phyloP scores from a whole-genome alignment of 1,284 basidiomycete genomes.

The Fomitopsis betulina region DNA sequence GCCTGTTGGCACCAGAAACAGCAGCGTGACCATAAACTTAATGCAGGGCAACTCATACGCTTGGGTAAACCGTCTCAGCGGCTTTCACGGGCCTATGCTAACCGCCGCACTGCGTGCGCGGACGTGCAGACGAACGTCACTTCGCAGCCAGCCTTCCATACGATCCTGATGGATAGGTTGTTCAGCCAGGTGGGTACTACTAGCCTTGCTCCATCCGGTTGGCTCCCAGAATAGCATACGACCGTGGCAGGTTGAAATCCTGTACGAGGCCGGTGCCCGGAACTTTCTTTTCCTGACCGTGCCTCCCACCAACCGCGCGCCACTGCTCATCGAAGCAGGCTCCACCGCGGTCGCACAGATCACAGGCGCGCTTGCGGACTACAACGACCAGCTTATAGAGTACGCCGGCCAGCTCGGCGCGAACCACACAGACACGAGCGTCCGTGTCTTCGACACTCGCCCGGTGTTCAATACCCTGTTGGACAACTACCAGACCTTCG shows the following conservation, averaged over 20 bases:
- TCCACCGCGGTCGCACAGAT: conserved; percentile 31
- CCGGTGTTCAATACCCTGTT: conserved; percentile 55
- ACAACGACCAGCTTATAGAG: conserved; percentile 43
- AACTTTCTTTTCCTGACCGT: conserved; percentile 67
- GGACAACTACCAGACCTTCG: conserved; percentile 45
- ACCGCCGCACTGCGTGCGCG: conserved; percentile 8
- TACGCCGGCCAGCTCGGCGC: conserved; percentile 37
- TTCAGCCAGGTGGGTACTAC: conserved; percentile 43
- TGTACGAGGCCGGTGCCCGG: conserved; percentile 52
- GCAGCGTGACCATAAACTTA: background rate
- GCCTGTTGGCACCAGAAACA: background rate
- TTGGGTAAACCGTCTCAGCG: conserved; percentile 36
- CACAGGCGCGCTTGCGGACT: conserved; percentile 39
- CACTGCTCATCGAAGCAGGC: conserved; percentile 50
- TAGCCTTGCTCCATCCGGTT: background rate
- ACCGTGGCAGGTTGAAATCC: conserved; percentile 41
- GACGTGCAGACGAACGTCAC: conserved; percentile 47
- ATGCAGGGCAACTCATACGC: conserved; percentile 44
- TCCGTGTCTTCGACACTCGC: conserved; percentile 51
- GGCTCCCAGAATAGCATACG: conserved; percentile 2
- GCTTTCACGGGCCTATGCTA: conserved; percentile 1
- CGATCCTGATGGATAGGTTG: conserved; percentile 47
- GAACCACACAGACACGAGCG: conserved; percentile 36
- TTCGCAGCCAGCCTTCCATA: conserved; percentile 43
- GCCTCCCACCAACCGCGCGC: conserved; percentile 57